Evolutionary conservation across 2,329 filamentous ascomycete species (phyloP), one percentile per base, ranked within the genome.

Genomic region (Alternaria triticina): DNA sequence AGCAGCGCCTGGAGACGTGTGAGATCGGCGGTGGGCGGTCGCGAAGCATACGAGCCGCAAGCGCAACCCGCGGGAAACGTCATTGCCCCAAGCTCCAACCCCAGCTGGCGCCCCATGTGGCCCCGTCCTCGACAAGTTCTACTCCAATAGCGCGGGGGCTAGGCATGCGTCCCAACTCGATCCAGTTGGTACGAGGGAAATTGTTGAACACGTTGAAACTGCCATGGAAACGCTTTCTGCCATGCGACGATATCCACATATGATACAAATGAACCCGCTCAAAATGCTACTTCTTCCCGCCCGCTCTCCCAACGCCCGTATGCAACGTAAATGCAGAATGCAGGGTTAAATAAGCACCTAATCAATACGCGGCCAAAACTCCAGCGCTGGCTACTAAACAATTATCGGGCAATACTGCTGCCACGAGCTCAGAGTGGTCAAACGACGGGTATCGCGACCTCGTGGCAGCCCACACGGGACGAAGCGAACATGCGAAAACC

Each of bases 381-480:
- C 77, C 76, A 59, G 71, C 74, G 76, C 77, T 77, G 64, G 67
- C 59, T 67, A 74, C 70, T 65, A 70, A 67, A 70, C 57, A 63
- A 47, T 69, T 70, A 66, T 67, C 55, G 59, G 68, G 58, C 69
- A 67, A 73, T 72, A 65, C 60, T 60, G 72, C 73, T 70, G 70
- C 73, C 74, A 77, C 72, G 67, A 72, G 66, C 68, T 69, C 70
- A 74, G 68, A 71, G 68, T 63, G 58, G 61, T 67, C 65, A 69
- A 68, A 66, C 68, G 67, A 72, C 66, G 76, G 76, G 74, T 79
- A 79, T 79, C 77, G 72, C 70, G 69, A 71, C 67, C 70, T 72
- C 70, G 72, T 73, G 73, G 69, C 74, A 75, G 66, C 68, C 60
- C 68, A 64, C 56, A 69, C 56, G 68, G 56, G 65, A 61, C 55